These are phyloP conservation scores for Fimicolochytrium jonesii DNA, from an alignment of 192 early-diverging fungal genomes.

Conservation along the genomic window DNA sequence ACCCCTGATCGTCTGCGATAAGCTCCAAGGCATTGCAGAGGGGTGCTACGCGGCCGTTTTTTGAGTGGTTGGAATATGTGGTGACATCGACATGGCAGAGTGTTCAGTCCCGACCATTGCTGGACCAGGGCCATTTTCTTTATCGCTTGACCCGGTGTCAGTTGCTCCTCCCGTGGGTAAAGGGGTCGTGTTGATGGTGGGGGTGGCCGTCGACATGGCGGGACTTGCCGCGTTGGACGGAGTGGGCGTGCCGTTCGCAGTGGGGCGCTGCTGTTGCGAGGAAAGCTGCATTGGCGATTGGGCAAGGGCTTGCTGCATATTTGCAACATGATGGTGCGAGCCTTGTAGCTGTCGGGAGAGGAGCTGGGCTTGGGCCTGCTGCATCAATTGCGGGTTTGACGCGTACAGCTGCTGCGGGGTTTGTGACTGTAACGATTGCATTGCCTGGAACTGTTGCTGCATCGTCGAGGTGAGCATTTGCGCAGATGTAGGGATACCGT, in stretches of 20 bases:
- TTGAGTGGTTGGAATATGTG: conserved; percentile 8
- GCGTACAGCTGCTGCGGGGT: too few relatives aligned
- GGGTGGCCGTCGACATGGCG: not conserved
- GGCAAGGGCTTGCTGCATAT: too few relatives aligned
- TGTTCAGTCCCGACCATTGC: not conserved
- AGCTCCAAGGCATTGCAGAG: too few relatives aligned
- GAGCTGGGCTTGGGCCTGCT: too few relatives aligned
- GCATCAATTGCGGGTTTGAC: too few relatives aligned
- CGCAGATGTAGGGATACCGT: not conserved
- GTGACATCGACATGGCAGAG: conserved; percentile 4
- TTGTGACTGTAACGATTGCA: too few relatives aligned
- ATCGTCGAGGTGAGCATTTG: not conserved
- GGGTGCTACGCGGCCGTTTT: too few relatives aligned
- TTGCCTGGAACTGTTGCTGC: too few relatives aligned
- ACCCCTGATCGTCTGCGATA: too few relatives aligned
- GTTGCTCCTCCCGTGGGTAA: too few relatives aligned
- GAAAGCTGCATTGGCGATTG: not conserved
- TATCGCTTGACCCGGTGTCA: conserved; percentile 1
- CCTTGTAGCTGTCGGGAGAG: too few relatives aligned
- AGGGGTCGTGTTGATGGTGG: not conserved
- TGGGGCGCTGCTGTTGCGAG: not conserved
- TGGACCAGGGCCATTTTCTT: not conserved
- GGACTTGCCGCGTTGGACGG: not conserved
- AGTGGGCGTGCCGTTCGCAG: not conserved
- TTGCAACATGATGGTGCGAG: too few relatives aligned